Evolutionary conservation across 2,329 filamentous ascomycete genomes (phyloP).

Genomic region (Amylocarpus encephaloides): DNA sequence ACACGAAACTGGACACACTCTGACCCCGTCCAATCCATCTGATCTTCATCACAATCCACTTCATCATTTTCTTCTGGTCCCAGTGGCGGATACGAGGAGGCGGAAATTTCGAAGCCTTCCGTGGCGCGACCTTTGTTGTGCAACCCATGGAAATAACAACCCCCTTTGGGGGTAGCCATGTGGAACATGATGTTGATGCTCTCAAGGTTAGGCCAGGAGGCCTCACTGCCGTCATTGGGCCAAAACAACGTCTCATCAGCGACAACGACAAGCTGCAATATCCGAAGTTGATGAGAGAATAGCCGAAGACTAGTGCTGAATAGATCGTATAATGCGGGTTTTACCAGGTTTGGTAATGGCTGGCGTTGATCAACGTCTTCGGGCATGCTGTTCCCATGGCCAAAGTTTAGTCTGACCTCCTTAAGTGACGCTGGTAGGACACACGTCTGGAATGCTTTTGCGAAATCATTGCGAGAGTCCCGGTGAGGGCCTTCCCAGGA

Average conservation of each 20-base stretch:
- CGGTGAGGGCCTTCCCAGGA: neutral
- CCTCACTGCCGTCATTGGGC: neutral
- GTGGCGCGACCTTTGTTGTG: neutral
- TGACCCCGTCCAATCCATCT: neutral
- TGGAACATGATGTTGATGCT: neutral
- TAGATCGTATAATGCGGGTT: neutral
- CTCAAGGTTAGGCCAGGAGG: slow-evolving; percentile 1
- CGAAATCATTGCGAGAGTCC: neutral
- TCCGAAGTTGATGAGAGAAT: neutral
- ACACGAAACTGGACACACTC: neutral
- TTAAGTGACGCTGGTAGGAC: neutral
- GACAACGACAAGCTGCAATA: neutral
- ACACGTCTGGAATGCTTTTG: neutral
- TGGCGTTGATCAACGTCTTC: neutral
- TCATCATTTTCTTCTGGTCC: neutral
- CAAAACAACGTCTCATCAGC: neutral
- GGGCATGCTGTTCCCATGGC: neutral
- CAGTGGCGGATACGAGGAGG: neutral
- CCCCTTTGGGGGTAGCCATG: neutral
- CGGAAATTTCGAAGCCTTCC: neutral
- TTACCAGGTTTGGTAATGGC: neutral
- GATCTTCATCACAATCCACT: neutral
- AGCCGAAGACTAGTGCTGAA: neutral
- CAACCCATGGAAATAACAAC: neutral
- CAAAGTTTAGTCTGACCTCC: neutral